Base-by-base conservation (phyloP, 192 early-diverging fungal species). In the Rhizophagus sp. region DNA sequence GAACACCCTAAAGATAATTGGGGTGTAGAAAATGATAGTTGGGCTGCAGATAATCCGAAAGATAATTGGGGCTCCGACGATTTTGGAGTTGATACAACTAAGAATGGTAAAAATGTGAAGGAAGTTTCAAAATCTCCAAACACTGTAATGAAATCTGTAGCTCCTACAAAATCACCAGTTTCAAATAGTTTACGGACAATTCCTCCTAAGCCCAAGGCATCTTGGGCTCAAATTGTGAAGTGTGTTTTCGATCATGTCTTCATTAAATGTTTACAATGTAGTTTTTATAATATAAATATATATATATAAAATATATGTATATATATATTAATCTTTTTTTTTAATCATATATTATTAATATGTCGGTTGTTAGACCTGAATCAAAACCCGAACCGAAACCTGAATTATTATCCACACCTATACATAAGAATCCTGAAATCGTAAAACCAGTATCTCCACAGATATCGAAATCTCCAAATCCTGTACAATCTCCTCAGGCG, bases 221-320 rank as follows among this genome's bases (percentile, higher is more conserved):
- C 90, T 74, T 92, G 90, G 90, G 90, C 90, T 61, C 88, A 90
- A 63, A 84, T 92, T 67, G 89, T 90, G 39, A 90, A 90, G 90
- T 92, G 79, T 64, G 88, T 81, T 49, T 82, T 62, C 8, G 19
- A 69, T 62, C 41, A 73, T 75, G 3, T 61, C n/a, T 52, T n/a
- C n/a, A 85, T 13, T 19, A 19, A 22, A 11, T 36, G 30, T 22
- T 69, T 69, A 39, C 30, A 36, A 4, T 22, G 27, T 68, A 34
- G 44, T 47, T 47, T 47, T 11, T 47, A 10, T 44, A 36, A 36
- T 5, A 36, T 36, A 36, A 36, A 36, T 36, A 36, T 36, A 36
- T 4, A 36, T 36, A 36, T 36, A 36, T 36, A 36, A 36, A 36
- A 36, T 36, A 36, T 36, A 36, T 36, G 36, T 36, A 36, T 36